Conservation (phyloP, 2,329 filamentous ascomycete genomes). For the Didymellaceae sp. region DNA sequence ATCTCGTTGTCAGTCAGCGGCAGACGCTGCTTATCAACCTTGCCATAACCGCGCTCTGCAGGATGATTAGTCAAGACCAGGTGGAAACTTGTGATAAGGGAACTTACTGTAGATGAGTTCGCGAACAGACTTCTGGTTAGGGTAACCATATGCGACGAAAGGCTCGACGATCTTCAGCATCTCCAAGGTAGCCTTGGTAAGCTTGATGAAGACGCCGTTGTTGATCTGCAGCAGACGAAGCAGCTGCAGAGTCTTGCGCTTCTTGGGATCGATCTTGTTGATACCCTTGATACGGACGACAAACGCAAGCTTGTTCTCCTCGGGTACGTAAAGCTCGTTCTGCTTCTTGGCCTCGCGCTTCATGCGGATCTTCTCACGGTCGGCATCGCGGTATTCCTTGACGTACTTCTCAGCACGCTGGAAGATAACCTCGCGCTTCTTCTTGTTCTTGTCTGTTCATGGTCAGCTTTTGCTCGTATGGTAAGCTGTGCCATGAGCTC, state of each 20-base stretch:
- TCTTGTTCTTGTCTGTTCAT: constrained; percentile 82
- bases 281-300: constrained; percentile 99
- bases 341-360: constrained; percentile 86
- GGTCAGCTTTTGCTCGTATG: constrained; percentile 41
- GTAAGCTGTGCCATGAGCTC: constrained; percentile 25
- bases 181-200: constrained; percentile 97
- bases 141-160: constrained; percentile 99
- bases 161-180: constrained; percentile 99
- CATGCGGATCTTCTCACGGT: constrained; percentile 98
- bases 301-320: constrained; percentile 96
- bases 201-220: constrained; percentile 97
- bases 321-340: constrained; percentile 92
- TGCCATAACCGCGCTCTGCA: constrained; percentile 84
- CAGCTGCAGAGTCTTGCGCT: constrained; percentile 99
- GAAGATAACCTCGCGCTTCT: constrained; percentile 99
- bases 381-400: constrained; percentile 97
- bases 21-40: constrained; percentile 97
- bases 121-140: constrained; percentile 98
- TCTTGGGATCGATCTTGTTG: constrained; percentile 99
- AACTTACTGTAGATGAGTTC: constrained; percentile 99
- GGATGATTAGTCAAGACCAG: constrained; percentile 15
- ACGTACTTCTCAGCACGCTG: constrained; percentile 99
- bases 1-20: constrained; percentile 97
- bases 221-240: constrained; percentile 99
- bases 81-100: constrained; percentile 67